Conservation (phyloP, 257 asterid species). For the Nicotiana sylvestris region DNA sequence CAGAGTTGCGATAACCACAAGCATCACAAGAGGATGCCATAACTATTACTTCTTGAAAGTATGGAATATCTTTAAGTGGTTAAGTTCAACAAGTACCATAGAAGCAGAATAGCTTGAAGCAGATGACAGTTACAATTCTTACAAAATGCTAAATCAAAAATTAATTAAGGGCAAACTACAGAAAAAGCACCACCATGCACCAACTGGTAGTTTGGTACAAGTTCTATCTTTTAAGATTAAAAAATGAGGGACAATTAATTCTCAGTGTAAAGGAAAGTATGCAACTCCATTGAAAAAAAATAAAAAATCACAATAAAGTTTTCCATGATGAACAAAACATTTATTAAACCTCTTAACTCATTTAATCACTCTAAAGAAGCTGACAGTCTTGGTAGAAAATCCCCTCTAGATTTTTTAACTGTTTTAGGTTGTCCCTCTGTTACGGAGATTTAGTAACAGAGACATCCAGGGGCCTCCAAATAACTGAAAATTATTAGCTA, state of each 20-base stretch:
- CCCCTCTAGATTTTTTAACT: background rate
- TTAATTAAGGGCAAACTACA: background rate
- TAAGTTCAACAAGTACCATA: conserved; percentile 39
- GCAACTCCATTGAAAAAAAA: background rate
- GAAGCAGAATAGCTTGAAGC: background rate
- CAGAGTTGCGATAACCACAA: conserved; percentile 93
- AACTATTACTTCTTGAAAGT: conserved; percentile 88
- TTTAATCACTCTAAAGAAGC: background rate
- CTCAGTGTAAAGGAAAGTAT: background rate
- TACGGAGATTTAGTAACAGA: background rate
- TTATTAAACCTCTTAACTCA: background rate
- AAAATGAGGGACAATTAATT: background rate
- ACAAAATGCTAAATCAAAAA: background rate
- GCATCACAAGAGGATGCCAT: conserved; percentile 91
- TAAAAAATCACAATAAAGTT: background rate
- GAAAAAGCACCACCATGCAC: background rate
- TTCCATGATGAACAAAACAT: background rate
- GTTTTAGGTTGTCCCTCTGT: background rate
- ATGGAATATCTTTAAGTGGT: conserved; percentile 72
- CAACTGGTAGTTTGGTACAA: background rate
- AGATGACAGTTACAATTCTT: background rate
- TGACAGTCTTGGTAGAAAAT: background rate
- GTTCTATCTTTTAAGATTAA: background rate
- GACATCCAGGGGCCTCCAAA: background rate
- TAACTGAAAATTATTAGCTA: background rate